Conservation (phyloP, 1,284 basidiomycete genomes). For the Sporisorium scitamineum region DNA sequence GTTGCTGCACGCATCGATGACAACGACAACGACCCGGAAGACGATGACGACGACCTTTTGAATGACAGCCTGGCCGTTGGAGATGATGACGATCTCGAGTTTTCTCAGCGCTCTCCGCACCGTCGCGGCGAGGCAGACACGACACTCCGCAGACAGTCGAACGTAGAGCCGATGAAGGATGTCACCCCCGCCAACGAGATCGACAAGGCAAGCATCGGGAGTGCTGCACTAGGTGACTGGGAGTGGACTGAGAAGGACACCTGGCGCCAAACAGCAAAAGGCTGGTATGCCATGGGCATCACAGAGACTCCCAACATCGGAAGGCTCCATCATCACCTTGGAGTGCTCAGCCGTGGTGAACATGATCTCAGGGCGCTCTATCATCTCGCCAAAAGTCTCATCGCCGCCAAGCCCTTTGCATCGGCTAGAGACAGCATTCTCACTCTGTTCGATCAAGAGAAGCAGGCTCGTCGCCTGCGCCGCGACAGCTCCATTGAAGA, state of each 20-base stretch:
- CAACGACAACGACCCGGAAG: constrained; percentile 26
- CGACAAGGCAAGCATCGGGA: constrained; percentile 78
- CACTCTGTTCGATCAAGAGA: constrained; percentile 81
- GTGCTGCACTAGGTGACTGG: constrained; percentile 85
- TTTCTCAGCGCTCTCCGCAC: background rate
- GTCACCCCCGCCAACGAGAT: constrained; percentile 13
- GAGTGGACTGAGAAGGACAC: constrained; percentile 91
- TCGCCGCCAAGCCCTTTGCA: constrained; percentile 78
- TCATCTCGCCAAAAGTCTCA: constrained; percentile 89
- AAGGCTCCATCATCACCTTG: constrained; percentile 93
- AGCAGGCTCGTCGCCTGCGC: constrained; percentile 73
- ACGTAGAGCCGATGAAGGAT: background rate
- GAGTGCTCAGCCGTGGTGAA: constrained; percentile 82
- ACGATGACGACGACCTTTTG: constrained; percentile 16
- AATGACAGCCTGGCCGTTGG: constrained; percentile 3
- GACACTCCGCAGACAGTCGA: background rate
- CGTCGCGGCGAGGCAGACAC: background rate
- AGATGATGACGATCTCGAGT: constrained; percentile 4
- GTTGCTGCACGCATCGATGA: constrained; percentile 36
- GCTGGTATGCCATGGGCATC: constrained; percentile 91
- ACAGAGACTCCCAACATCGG: constrained; percentile 90
- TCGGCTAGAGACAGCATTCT: constrained; percentile 88
- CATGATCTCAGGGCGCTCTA: constrained; percentile 84
- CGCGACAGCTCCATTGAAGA: constrained; percentile 82
- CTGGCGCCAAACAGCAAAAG: constrained; percentile 88